Percentiles rank a stretch among this genome's conserved stretches.
These are phyloP conservation scores for Alternaria triticina DNA, from an alignment of 2,329 filamentous ascomycete species.

Conservation along the genomic window DNA sequence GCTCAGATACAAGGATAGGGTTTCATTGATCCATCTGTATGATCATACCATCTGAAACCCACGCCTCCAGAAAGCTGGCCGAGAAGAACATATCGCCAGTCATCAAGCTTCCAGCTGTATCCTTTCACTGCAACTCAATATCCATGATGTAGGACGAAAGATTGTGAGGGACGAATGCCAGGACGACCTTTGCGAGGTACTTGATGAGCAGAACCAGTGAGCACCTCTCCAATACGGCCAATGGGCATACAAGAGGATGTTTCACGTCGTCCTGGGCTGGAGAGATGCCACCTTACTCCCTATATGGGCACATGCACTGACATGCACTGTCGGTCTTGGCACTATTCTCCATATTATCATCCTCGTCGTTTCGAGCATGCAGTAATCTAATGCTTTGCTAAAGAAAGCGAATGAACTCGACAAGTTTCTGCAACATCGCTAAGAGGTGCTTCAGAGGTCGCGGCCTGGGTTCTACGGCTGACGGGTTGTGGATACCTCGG, in stretches of 20 bases:
- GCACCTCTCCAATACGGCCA: not conserved
- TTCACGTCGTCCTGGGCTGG: not conserved
- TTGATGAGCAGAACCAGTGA: not conserved
- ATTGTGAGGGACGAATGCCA: not conserved
- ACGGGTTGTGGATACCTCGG: not conserved
- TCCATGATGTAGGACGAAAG: not conserved
- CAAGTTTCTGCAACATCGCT: not conserved
- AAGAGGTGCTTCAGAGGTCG: not conserved
- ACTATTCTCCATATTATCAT: not conserved
- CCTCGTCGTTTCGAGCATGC: not conserved
- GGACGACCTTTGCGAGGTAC: not conserved
- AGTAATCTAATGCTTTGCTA: not conserved
- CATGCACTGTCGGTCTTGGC: not conserved
- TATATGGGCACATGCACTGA: not conserved
- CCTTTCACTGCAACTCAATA: not conserved
- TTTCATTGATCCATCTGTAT: not conserved
- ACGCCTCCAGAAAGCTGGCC: not conserved
- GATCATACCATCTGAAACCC: not conserved
- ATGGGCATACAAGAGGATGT: not conserved
- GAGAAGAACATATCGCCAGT: not conserved
- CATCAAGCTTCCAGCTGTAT: not conserved
- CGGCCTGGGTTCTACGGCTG: not conserved
- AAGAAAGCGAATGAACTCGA: not conserved
- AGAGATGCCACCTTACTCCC: not conserved
- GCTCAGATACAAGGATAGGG: not conserved